Percentiles rank a stretch among this genome's conserved stretches.
Evolutionary conservation across 2,329 filamentous ascomycete species (phyloP).

Genomic region (Bipolaris zeicola): DNA sequence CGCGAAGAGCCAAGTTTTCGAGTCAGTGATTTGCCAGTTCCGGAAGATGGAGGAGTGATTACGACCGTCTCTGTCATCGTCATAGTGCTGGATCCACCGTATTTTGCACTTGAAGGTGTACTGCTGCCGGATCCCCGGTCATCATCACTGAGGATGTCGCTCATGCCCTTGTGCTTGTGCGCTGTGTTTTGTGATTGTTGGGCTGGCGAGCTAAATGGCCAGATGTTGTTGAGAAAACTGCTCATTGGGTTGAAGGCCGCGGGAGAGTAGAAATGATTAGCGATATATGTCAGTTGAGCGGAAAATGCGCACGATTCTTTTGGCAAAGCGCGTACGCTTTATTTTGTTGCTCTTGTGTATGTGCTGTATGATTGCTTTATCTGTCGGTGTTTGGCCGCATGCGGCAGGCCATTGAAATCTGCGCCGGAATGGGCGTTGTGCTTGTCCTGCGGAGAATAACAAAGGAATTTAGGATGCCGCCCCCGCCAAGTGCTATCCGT

Average conservation of each 20-base stretch:
- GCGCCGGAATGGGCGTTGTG: constrained; percentile 3
- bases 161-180: neutral
- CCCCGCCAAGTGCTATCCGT: no score
- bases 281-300: neutral
- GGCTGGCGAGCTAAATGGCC: neutral
- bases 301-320: no score
- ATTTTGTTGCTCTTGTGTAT: no score
- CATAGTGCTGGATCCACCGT: neutral
- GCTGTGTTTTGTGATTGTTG: neutral
- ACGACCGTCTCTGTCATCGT: neutral
- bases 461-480: no score
- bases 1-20: neutral
- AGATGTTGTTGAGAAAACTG: neutral
- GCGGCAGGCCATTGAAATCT: constrained; percentile 1
- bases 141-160: no score
- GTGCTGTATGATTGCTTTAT: no score
- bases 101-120: neutral
- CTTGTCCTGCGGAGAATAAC: neutral
- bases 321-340: no score
- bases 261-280: neutral
- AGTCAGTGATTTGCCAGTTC: no score
- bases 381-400: constrained; percentile 6
- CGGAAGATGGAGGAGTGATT: no score
- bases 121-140: neutral
- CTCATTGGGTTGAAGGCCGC: neutral